Evolutionary conservation across 148 eudicot genomes (phyloP).

Genomic region (Tetragonia tetragonoides): DNA sequence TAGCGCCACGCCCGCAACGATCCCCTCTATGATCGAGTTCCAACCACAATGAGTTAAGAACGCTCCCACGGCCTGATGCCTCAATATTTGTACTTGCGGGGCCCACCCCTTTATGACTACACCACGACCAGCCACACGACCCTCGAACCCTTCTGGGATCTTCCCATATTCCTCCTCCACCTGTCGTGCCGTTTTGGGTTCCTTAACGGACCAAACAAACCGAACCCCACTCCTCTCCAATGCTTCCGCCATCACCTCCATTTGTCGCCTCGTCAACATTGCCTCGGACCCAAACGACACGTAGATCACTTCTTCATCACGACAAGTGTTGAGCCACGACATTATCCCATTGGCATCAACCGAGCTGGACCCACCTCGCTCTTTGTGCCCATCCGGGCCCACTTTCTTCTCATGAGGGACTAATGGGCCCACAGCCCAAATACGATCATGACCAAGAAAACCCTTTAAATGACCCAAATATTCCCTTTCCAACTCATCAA

Average conservation of each 20-base stretch:
- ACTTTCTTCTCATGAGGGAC: slow-evolving; percentile 3
- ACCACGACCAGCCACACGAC: slow-evolving; percentile 31
- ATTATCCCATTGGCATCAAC: slow-evolving; percentile 15
- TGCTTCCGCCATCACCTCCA: slow-evolving; percentile 28
- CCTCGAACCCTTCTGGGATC: slow-evolving; percentile 16
- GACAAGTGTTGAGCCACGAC: slow-evolving; percentile 46
- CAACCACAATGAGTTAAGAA: slow-evolving; percentile 63
- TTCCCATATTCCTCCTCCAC: slow-evolving; percentile 2
- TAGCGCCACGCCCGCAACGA: slow-evolving; percentile 36
- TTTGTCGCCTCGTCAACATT: slow-evolving; percentile 17
- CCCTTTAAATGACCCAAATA: slow-evolving; percentile 35
- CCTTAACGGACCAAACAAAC: slow-evolving; percentile 33
- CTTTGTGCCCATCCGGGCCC: slow-evolving; percentile 3
- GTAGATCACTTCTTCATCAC: slow-evolving; percentile 32
- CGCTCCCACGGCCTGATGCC: slow-evolving; percentile 38
- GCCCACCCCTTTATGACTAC: slow-evolving; percentile 50
- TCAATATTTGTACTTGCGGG: slow-evolving; percentile 43
- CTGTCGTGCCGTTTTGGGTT: neutral
- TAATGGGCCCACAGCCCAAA: slow-evolving; percentile 46
- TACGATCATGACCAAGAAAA: slow-evolving; percentile 25
- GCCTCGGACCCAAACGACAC: slow-evolving; percentile 41
- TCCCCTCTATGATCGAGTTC: slow-evolving; percentile 51
- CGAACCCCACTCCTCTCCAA: slow-evolving; percentile 26
- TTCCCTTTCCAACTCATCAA: slow-evolving; percentile 29
- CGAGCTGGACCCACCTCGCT: slow-evolving; percentile 33